phyloP scores from a whole-genome alignment of 305 asterid species.

The Solanum chacoense region DNA sequence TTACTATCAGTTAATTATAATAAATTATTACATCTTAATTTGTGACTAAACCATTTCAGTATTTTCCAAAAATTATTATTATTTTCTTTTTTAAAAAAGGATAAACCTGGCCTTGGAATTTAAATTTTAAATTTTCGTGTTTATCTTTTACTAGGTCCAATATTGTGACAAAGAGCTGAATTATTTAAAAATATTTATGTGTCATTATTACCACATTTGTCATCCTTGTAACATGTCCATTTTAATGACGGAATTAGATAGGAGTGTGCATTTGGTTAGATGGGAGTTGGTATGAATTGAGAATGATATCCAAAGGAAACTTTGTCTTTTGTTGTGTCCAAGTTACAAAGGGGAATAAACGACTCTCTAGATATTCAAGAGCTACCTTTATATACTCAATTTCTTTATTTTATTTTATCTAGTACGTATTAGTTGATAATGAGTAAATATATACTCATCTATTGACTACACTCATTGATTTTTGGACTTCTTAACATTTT shows the following conservation, averaged over 20 bases:
- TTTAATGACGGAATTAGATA: slow-evolving; percentile 12
- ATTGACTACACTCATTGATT: neutral
- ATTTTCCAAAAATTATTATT: neutral
- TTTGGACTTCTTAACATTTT: neutral
- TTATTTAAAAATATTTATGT: neutral
- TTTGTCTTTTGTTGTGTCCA: neutral
- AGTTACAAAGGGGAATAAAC: neutral
- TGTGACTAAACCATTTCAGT: neutral
- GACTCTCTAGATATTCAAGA: neutral
- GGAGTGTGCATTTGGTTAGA: slow-evolving; percentile 6
- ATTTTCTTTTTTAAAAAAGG: neutral
- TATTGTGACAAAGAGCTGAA: neutral
- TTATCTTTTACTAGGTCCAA: neutral
- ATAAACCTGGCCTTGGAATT: neutral
- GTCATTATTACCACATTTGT: slow-evolving; percentile 5
- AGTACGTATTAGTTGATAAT: neutral
- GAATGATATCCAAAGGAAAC: neutral
- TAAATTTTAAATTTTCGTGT: neutral
- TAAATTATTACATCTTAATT: too few species aligned
- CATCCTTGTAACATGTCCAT: neutral
- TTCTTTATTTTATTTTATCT: neutral
- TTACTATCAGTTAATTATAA: too few species aligned
- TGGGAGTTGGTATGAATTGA: slow-evolving; percentile 17
- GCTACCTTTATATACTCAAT: neutral
- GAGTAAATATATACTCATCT: neutral